Base-by-base conservation (phyloP, 768 basidiomycete species). In the Tricholoma furcatifolium region DNA sequence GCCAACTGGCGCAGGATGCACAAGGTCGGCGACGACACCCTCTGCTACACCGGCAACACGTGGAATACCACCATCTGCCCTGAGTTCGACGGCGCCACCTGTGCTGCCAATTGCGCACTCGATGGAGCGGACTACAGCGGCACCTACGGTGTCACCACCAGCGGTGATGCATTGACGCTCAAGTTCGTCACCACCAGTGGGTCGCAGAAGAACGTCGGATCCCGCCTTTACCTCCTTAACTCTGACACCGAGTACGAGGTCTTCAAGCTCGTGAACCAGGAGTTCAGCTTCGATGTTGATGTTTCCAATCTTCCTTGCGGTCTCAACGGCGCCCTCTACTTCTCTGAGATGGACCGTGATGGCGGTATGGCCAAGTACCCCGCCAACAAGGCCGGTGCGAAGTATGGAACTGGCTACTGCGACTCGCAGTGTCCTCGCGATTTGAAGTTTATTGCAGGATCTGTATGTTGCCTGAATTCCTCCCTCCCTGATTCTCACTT, bases 41-140 rank as follows among this genome's bases (percentile, higher is more conserved):
- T 71, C 65, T 75, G 81, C 62, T 81, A 82, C 73, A 80, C 76
- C 55, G 80, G 81, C 34, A 81, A 81, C n/a, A n/a, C n/a, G n/a
- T n/a, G n/a, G n/a, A n/a, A n/a, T n/a, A n/a, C n/a, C n/a, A n/a
- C n/a, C n/a, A n/a, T n/a, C n/a, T n/a, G n/a, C n/a, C n/a, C n/a
- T n/a, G n/a, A n/a, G n/a, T n/a, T n/a, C n/a, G n/a, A n/a, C n/a
- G n/a, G n/a, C n/a, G n/a, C n/a, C n/a, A n/a, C n/a, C n/a, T n/a
- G n/a, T n/a, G n/a, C n/a, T n/a, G n/a, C n/a, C n/a, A n/a, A n/a
- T n/a, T n/a, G n/a, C n/a, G n/a, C n/a, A n/a, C n/a, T n/a, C n/a
- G 73, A 77, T 34, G 74, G 74, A 57, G 77, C 75, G 21, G 73
- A 76, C 63, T 78, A 78, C 71, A 12, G 62, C 8, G 72, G 72